A percentile compares a stretch with the other conserved stretches of the same genome.
Evolutionary conservation across 2,329 filamentous ascomycete genomes (phyloP).

Genomic region (Colletotrichum cuscutae): DNA sequence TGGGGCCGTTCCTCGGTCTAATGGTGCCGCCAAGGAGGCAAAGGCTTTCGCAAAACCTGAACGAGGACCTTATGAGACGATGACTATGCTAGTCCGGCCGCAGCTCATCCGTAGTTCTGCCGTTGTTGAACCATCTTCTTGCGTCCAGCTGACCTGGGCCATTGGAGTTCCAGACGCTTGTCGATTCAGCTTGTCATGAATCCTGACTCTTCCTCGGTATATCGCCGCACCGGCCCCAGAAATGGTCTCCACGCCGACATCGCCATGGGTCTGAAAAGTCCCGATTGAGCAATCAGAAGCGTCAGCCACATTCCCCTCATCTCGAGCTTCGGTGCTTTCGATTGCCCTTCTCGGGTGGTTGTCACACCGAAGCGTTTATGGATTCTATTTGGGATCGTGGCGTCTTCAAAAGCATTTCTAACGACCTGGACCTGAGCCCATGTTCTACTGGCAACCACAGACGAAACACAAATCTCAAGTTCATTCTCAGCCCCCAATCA

Average conservation of each 20-base stretch:
- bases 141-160: not conserved
- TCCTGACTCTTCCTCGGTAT: not conserved
- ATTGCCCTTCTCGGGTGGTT: conserved; percentile 9
- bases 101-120: not conserved
- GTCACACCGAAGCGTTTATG: conserved; percentile 24
- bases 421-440: not conserved
- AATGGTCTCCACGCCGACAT: conserved; percentile 2
- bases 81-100: not conserved
- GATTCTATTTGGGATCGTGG: conserved; percentile 15
- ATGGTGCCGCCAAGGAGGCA: not conserved
- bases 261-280: conserved; percentile 12
- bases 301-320: not conserved
- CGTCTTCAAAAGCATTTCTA: not conserved
- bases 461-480: not conserved
- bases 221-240: conserved; percentile 14
- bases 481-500: not conserved
- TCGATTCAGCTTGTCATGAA: not conserved
- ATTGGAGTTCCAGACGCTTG: not conserved
- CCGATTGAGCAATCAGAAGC: conserved; percentile 27
- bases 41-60: not conserved
- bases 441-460: not conserved
- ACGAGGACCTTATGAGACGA: not conserved
- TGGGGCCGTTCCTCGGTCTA: not conserved
- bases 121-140: not conserved
- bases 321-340: not conserved